Conservation (phyloP, 2,329 filamentous ascomycete genomes). For the Xylaria sp. region DNA sequence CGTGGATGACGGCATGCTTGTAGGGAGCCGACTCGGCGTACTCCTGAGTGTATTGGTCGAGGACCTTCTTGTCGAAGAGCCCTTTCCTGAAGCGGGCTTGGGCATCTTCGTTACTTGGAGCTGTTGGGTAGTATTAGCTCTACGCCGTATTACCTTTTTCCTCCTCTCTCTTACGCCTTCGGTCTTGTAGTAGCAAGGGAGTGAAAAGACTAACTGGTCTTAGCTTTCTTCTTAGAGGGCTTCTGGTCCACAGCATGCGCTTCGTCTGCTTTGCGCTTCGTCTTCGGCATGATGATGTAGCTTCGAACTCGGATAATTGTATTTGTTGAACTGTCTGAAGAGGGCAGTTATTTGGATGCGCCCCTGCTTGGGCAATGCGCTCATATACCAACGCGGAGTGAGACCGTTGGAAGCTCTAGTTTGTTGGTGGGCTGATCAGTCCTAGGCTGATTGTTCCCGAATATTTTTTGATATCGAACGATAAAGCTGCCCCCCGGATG, state of each 20-base stretch:
- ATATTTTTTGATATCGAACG: slow-evolving; percentile 24
- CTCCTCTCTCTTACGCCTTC: neutral
- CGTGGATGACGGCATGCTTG: slow-evolving; percentile 88
- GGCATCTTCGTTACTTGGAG: slow-evolving; percentile 55
- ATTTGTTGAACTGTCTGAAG: neutral
- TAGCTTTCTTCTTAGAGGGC: slow-evolving; percentile 58
- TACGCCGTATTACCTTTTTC: neutral
- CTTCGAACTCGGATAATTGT: neutral
- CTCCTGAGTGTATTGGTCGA: slow-evolving; percentile 63
- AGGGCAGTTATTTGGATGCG: neutral
- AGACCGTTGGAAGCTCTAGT: neutral
- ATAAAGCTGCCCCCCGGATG: slow-evolving; percentile 15
- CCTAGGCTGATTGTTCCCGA: neutral
- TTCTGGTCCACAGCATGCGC: slow-evolving; percentile 50
- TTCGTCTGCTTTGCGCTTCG: slow-evolving; percentile 67
- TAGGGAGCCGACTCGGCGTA: slow-evolving; percentile 75
- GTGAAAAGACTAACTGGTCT: slow-evolving; percentile 44
- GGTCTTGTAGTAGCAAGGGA: neutral
- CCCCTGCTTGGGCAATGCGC: neutral
- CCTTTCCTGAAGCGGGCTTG: slow-evolving; percentile 67
- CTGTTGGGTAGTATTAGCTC: slow-evolving; percentile 43
- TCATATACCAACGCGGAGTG: neutral
- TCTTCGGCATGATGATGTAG: slow-evolving; percentile 44
- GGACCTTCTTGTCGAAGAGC: slow-evolving; percentile 66
- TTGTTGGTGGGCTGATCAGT: slow-evolving; percentile 18